Evolutionary conservation across 495 filamentous ascomycete species (phyloP).

Genomic region (Aspergillus avenaceus): DNA sequence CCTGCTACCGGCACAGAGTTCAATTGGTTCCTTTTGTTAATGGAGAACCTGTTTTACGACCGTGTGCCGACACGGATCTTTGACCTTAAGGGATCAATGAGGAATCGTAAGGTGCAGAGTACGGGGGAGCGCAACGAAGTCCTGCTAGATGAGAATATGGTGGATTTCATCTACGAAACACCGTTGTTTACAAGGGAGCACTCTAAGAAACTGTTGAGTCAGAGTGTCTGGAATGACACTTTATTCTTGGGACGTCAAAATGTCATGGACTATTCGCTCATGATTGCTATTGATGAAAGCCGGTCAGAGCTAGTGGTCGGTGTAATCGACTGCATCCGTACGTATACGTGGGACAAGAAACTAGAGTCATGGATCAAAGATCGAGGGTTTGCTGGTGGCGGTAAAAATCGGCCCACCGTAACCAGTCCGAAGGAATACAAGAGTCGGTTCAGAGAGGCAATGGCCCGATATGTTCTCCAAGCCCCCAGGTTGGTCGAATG

Average conservation of each 20-base stretch:
- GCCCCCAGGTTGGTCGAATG: conserved; percentile 52
- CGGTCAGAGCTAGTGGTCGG: conserved; percentile 89
- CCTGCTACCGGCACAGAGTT: conserved; percentile 87
- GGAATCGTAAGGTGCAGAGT: conserved; percentile 90
- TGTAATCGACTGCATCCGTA: conserved; percentile 97
- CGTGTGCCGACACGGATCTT: conserved; percentile 89
- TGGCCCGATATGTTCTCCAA: conserved; percentile 84
- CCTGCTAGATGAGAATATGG: conserved; percentile 97
- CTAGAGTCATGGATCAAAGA: conserved; percentile 99
- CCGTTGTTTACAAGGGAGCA: conserved; percentile 93
- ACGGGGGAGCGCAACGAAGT: conserved; percentile 96
- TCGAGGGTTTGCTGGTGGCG: conserved; percentile 77
- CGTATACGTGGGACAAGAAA: conserved; percentile 99
- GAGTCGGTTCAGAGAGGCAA: conserved; percentile 90
- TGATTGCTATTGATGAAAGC: conserved; percentile 93
- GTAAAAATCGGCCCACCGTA: conserved; percentile 87
- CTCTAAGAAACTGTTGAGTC: conserved; percentile 78
- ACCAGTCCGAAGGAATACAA: conserved; percentile 98
- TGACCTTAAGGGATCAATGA: conserved; percentile 97
- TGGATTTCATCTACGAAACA: conserved; percentile 97
- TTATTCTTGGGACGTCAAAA: conserved; percentile 87
- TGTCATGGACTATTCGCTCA: conserved; percentile 98
- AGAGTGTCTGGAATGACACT: conserved; percentile 93
- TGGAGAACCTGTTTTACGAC: conserved; percentile 99
- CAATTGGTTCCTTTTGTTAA: conserved; percentile 88